Conservation (phyloP, 805 yeast genomes). For the Monosporozyma aquatica region DNA sequence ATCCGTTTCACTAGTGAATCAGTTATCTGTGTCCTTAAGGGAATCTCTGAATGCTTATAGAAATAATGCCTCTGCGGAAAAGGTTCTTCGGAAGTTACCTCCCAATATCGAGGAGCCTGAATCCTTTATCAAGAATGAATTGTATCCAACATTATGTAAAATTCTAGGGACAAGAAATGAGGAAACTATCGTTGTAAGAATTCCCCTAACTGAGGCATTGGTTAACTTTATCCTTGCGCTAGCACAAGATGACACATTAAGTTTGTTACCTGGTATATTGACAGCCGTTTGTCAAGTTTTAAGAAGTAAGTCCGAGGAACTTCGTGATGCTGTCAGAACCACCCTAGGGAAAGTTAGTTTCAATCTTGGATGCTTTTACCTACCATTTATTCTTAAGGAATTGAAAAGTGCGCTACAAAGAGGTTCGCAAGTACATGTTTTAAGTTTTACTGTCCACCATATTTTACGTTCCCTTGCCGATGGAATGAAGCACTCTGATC, state of each 20-base stretch:
- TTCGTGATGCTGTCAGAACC: slow-evolving; percentile 79
- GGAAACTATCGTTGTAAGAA: slow-evolving; percentile 64
- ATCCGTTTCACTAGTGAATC: slow-evolving; percentile 48
- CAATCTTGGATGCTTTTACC: slow-evolving; percentile 62
- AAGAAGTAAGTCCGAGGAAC: slow-evolving; percentile 74
- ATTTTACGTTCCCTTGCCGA: slow-evolving; percentile 47
- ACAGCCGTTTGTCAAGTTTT: slow-evolving; percentile 84
- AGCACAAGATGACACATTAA: slow-evolving; percentile 43
- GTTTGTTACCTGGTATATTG: slow-evolving; percentile 69
- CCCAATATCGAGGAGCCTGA: slow-evolving; percentile 33
- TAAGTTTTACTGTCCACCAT: slow-evolving; percentile 79
- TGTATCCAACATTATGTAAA: slow-evolving; percentile 54
- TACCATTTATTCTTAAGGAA: slow-evolving; percentile 69
- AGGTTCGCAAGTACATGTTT: slow-evolving; percentile 90
- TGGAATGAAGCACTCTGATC: slow-evolving; percentile 52
- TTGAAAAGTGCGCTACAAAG: slow-evolving; percentile 67
- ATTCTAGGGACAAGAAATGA: slow-evolving; percentile 60
- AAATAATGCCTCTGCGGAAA: slow-evolving; percentile 11
- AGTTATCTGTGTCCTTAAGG: slow-evolving; percentile 43
- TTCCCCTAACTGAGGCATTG: slow-evolving; percentile 75
- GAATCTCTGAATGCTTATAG: slow-evolving; percentile 26
- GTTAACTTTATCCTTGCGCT: slow-evolving; percentile 58
- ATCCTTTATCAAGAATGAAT: slow-evolving; percentile 42
- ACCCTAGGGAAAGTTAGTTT: slow-evolving; percentile 56
- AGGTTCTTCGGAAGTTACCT: slow-evolving; percentile 31